Evolutionary conservation across 129 eudicot genomes (phyloP).

Genomic region (Deinandra increscens): DNA sequence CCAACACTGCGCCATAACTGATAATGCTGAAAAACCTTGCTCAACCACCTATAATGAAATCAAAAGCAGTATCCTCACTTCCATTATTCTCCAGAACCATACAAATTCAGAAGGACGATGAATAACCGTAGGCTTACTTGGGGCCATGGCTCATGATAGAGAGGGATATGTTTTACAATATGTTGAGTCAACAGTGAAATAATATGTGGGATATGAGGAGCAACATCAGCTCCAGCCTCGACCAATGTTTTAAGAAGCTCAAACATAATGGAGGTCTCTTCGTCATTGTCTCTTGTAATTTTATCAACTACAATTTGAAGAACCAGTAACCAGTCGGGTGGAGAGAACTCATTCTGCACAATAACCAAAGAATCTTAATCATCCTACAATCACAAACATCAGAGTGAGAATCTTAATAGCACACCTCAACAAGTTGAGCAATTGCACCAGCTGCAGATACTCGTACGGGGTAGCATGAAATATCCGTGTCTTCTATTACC

Average conservation of each 20-base stretch:
- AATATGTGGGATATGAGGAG: conserved; percentile 57
- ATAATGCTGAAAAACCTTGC: conserved; percentile 62
- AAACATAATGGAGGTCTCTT: conserved; percentile 54
- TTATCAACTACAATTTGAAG: conserved; percentile 62
- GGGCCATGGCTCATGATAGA: conserved; percentile 59
- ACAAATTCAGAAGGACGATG: neutral
- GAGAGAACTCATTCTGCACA: conserved; percentile 65
- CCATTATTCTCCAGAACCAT: neutral
- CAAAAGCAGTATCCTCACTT: conserved; percentile 23
- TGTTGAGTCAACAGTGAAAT: conserved; percentile 45
- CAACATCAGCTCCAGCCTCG: conserved; percentile 64
- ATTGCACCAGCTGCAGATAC: conserved; percentile 76
- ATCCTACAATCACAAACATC: neutral
- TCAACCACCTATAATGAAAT: conserved; percentile 49
- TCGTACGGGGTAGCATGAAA: conserved; percentile 69
- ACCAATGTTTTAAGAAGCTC: conserved; percentile 70
- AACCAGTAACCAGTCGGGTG: conserved; percentile 73
- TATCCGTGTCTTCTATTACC: conserved; percentile 45
- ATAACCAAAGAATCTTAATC: neutral
- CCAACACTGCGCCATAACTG: conserved; percentile 69
- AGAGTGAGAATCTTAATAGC: conserved; percentile 6
- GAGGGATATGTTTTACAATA: conserved; percentile 48
- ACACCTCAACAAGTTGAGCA: conserved; percentile 69
- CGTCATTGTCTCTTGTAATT: conserved; percentile 46
- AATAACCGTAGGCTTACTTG: conserved; percentile 41